Conservation (phyloP, 2,329 filamentous ascomycete genomes). For the Ophioceras dolichostomum region DNA sequence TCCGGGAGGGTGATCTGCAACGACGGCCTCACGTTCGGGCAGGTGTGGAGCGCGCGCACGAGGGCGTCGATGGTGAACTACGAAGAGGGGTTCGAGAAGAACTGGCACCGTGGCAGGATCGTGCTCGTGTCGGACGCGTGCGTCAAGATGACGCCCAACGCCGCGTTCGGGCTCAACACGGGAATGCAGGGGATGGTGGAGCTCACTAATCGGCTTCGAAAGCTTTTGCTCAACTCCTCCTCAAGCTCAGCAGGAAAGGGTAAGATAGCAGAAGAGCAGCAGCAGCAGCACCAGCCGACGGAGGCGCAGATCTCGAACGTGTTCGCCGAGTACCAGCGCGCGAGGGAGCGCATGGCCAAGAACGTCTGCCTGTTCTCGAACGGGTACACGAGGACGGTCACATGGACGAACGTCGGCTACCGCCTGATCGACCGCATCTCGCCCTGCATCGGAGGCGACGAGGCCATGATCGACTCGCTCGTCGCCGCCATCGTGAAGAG, state of each 20-base stretch:
- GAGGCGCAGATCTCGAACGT: background rate
- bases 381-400: constrained; percentile 3
- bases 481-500: constrained; percentile 3
- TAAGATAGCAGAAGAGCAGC: no score
- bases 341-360: background rate
- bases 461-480: background rate
- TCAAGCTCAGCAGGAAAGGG: background rate
- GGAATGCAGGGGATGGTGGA: constrained; percentile 5
- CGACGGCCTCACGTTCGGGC: constrained; percentile 1
- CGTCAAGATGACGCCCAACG: constrained; percentile 7
- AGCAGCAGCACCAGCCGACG: background rate
- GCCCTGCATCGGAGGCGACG: constrained; percentile 4
- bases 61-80: constrained; percentile 3
- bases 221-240: background rate
- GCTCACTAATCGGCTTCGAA: constrained; percentile 5
- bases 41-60: constrained; percentile 3
- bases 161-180: constrained; percentile 4
- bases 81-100: constrained; percentile 67
- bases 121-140: constrained; percentile 6
- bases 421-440: constrained; percentile 2
- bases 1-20: constrained; percentile 1
- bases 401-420: constrained; percentile 4
- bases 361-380: background rate
- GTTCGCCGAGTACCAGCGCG: constrained; percentile 3
- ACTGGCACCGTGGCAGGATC: constrained; percentile 87